Percentiles rank a stretch among this genome's conserved stretches.
Conservation (phyloP, 768 basidiomycete genomes). For the Phaffia tasmanica region DNA sequence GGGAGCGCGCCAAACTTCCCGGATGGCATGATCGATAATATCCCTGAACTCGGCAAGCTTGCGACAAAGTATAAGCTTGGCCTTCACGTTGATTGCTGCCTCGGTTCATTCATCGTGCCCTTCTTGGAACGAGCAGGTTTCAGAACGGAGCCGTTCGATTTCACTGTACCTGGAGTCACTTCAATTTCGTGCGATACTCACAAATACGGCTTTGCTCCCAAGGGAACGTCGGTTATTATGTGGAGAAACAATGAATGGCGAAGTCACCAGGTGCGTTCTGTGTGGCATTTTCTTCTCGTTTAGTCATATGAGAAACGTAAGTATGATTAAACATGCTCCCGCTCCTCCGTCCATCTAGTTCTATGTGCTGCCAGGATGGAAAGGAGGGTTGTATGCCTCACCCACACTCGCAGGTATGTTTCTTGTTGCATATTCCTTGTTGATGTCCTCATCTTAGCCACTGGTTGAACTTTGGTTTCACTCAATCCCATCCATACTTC, state of each 20-base stretch:
- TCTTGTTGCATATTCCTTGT: not conserved
- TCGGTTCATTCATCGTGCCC: conserved; percentile 87
- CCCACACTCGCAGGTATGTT: conserved; percentile 28
- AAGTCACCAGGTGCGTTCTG: conserved; percentile 8
- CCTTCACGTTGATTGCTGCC: conserved; percentile 67
- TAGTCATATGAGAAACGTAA: not conserved
- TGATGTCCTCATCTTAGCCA: not conserved
- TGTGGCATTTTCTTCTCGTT: not conserved
- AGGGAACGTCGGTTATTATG: conserved; percentile 89
- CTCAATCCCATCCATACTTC: not conserved
- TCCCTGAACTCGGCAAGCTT: conserved; percentile 61
- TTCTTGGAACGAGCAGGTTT: conserved; percentile 57
- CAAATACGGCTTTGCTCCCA: conserved; percentile 94
- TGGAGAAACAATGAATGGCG: conserved; percentile 48
- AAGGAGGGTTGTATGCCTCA: conserved; percentile 70
- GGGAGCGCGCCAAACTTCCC: conserved; percentile 38
- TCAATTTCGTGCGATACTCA: conserved; percentile 60
- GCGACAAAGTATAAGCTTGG: conserved; percentile 52
- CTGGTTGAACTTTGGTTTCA: not conserved
- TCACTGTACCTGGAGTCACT: conserved; percentile 67
- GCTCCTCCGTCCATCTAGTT: conserved; percentile 20
- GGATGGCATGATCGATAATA: conserved; percentile 70
- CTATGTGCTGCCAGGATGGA: conserved; percentile 32
- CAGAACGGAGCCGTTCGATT: conserved; percentile 58
- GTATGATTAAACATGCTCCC: not conserved